Conservation (phyloP, 2,329 filamentous ascomycete genomes). For the Ophiostoma angusticollis region DNA sequence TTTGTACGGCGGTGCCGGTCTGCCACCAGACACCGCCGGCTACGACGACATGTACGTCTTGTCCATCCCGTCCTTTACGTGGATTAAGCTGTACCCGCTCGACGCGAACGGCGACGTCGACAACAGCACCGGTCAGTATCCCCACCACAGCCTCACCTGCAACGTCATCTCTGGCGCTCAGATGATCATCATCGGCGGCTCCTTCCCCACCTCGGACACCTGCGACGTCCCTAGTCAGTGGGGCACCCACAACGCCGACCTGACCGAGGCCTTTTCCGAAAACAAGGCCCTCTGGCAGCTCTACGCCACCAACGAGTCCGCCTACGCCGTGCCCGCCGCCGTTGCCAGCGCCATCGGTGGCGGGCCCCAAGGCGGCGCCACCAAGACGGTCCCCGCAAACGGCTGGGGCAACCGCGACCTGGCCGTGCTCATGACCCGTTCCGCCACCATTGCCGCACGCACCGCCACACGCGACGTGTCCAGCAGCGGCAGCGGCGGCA, state of each 20-base stretch:
- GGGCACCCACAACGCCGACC: slow-evolving; percentile 43
- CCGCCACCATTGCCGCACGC: slow-evolving; percentile 31
- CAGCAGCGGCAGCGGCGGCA: slow-evolving; percentile 9
- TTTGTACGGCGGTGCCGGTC: slow-evolving; percentile 44
- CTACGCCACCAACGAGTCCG: slow-evolving; percentile 35
- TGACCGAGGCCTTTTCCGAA: slow-evolving; percentile 35
- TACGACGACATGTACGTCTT: slow-evolving; percentile 52
- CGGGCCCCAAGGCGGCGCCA: slow-evolving; percentile 38
- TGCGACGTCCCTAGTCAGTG: slow-evolving; percentile 42
- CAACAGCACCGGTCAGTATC: slow-evolving; percentile 26
- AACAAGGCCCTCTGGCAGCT: slow-evolving; percentile 38
- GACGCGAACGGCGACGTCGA: no score
- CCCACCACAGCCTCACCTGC: slow-evolving; percentile 44
- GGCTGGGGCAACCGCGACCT: slow-evolving; percentile 41
- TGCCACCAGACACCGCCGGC: slow-evolving; percentile 32
- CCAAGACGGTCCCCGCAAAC: slow-evolving; percentile 32
- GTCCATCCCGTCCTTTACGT: slow-evolving; percentile 48
- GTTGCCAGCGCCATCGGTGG: slow-evolving; percentile 40
- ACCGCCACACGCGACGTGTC: slow-evolving; percentile 35
- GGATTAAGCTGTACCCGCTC: slow-evolving; percentile 42
- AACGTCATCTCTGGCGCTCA: slow-evolving; percentile 43
- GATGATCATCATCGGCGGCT: slow-evolving; percentile 51
- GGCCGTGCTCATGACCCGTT: slow-evolving; percentile 38
- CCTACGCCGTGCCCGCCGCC: slow-evolving; percentile 40
- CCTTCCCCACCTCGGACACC: slow-evolving; percentile 33